Base-by-base conservation (phyloP, 2,329 filamentous ascomycete genomes). In the Plectosphaerella plurivora region DNA sequence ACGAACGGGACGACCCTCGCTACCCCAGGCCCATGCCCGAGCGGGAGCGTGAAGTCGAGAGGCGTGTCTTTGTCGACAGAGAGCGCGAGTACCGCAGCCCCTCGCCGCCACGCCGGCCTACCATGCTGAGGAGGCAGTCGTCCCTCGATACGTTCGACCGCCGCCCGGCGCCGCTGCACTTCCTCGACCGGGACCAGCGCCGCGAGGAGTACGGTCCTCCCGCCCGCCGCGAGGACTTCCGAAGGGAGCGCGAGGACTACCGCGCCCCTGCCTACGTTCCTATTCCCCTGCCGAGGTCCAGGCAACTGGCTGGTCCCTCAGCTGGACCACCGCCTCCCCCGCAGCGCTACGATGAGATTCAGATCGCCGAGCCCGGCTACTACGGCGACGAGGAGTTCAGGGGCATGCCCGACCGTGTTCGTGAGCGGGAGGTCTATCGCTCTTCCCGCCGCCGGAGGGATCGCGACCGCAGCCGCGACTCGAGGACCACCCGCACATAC, bases 81-180 rank as follows among this genome's bases (percentile, higher is more conserved):
- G 83, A 86, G 57, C 73, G 75, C 33, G 80, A 84, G 51, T 55
- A 61, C 45, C 72, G 78, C 25, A 71, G 67, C 42, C 69, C 77
- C 5, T 77, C 81, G 10, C 80, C 78, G 3, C 71, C 76, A 51
- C 77, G 79, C 35, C 79, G 88, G 45, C 91, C 91, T 2, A 76
- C 77, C 28, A 78, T 92, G 57, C 64, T 94, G 49, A 83, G 92
- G 53, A 83, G 92, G 44, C 91, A 96, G 67, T 96, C 91, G 14
- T 96, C 91, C 50, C 77, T 96, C 39, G 92, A 96, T 67, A 96
- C 89, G 0, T 96, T 91, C 65, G 92, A 97, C 69, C 85, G 91
- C 47, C 84, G 84, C 25, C 48, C 84, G 84, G n/a, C n/a, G 24
- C 87, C 89, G 1, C 64, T 70, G 3, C 70, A 70, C 48, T 74